Evolutionary conservation across 441 rosid genomes (phyloP).

Genomic region (Breynia disticha): DNA sequence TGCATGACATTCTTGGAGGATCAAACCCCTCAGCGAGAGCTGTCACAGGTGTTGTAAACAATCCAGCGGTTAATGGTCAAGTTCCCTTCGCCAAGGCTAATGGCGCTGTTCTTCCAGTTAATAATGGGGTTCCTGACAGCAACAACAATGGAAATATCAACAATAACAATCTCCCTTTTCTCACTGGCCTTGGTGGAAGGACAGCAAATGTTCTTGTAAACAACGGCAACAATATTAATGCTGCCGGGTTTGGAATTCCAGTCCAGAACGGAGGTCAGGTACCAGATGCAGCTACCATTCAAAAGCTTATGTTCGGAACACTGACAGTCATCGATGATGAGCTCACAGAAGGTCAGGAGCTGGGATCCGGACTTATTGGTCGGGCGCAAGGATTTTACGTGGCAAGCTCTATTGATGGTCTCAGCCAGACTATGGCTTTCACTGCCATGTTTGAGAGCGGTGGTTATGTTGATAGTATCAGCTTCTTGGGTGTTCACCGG

Average conservation of each 20-base stretch:
- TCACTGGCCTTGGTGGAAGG: conserved; percentile 34
- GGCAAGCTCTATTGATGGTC: conserved; percentile 39
- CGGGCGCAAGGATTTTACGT: conserved; percentile 43
- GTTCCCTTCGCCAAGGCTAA: conserved; percentile 42
- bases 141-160: conserved; percentile 25
- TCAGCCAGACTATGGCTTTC: conserved; percentile 37
- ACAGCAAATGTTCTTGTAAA: conserved; percentile 23
- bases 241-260: conserved; percentile 22
- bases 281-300: conserved; percentile 22
- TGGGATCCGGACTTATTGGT: conserved; percentile 31
- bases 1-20: conserved; percentile 49
- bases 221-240: conserved; percentile 25
- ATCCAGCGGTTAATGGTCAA: conserved; percentile 23
- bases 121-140: conserved; percentile 20
- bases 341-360: conserved; percentile 37
- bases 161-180: conserved; percentile 38
- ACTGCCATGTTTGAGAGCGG: conserved; percentile 33
- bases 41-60: conserved; percentile 31
- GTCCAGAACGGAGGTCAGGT: conserved; percentile 24
- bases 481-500: conserved; percentile 43
- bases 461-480: conserved; percentile 26
- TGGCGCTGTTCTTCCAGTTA: conserved; percentile 28
- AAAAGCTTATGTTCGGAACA: conserved; percentile 38
- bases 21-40: conserved; percentile 36
- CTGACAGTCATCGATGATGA: conserved; percentile 37